Evolutionary conservation across 2,329 filamentous ascomycete genomes (phyloP).

Genomic region (Xylaria sp.): DNA sequence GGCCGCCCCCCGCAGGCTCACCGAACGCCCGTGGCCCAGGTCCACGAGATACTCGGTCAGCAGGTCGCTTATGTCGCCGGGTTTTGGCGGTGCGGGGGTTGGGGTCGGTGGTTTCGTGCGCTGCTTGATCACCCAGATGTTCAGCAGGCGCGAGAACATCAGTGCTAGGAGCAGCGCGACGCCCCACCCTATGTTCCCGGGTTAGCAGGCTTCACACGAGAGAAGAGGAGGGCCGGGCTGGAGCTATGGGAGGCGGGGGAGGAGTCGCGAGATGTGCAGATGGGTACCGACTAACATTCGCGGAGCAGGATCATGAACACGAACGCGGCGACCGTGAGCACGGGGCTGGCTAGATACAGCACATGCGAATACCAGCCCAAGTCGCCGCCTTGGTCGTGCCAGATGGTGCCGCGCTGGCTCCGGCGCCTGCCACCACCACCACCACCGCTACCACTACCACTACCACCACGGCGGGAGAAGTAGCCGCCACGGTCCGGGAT

Average conservation of each 20-base stretch:
- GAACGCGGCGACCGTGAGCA: slow-evolving; percentile 49
- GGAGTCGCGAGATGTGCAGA: not conserved
- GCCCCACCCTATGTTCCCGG: slow-evolving; percentile 49
- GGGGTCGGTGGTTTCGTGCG: slow-evolving; percentile 41
- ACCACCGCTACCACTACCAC: slow-evolving; percentile 27
- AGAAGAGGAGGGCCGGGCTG: not conserved
- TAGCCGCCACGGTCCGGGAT: slow-evolving; percentile 46
- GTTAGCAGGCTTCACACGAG: slow-evolving; percentile 1
- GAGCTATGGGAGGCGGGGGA: not conserved
- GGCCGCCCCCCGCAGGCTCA: slow-evolving; percentile 56
- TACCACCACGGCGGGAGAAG: slow-evolving; percentile 32
- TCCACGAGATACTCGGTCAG: slow-evolving; percentile 54
- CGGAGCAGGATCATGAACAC: slow-evolving; percentile 49
- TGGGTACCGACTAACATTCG: slow-evolving; percentile 53
- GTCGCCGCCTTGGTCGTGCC: slow-evolving; percentile 37
- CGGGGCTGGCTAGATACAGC: slow-evolving; percentile 51
- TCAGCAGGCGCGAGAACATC: slow-evolving; percentile 57
- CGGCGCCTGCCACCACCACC: slow-evolving; percentile 26
- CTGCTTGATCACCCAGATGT: slow-evolving; percentile 59
- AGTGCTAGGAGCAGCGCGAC: slow-evolving; percentile 51
- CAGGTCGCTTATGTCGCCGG: slow-evolving; percentile 27
- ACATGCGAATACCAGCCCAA: slow-evolving; percentile 52
- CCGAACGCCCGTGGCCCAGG: slow-evolving; percentile 52
- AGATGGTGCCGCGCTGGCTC: slow-evolving; percentile 34
- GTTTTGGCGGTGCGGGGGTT: slow-evolving; percentile 10